These are phyloP conservation scores for Geoglossum glabrum DNA, from an alignment of 495 filamentous ascomycete genomes.

Conservation along the genomic window DNA sequence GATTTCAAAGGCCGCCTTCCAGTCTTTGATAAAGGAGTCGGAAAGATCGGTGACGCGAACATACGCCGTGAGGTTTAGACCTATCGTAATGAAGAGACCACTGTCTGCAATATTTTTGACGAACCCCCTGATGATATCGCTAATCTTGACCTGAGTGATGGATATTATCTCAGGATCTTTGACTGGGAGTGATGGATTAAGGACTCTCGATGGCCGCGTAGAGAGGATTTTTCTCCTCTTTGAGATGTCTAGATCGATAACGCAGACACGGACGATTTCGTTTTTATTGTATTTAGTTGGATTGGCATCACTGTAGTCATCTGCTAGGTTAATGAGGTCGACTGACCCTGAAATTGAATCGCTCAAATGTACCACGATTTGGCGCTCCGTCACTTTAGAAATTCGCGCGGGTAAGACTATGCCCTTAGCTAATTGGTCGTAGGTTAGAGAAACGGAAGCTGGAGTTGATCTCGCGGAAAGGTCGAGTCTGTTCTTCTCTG, in stretches of 20 bases:
- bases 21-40: conserved; percentile 80
- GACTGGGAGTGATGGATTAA: conserved; percentile 69
- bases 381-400: conserved; percentile 66
- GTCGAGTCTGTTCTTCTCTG: conserved; percentile 54
- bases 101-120: conserved; percentile 70
- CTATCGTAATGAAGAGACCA: conserved; percentile 66
- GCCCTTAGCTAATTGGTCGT: conserved; percentile 47
- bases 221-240: conserved; percentile 74
- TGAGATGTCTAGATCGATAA: conserved; percentile 55
- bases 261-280: conserved; percentile 64
- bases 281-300: conserved; percentile 53
- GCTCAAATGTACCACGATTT: conserved; percentile 68
- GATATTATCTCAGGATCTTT: conserved; percentile 60
- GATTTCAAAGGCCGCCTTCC: conserved; percentile 71
- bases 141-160: conserved; percentile 46
- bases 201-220: conserved; percentile 62
- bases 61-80: conserved; percentile 59
- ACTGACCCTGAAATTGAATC: conserved; percentile 54
- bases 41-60: conserved; percentile 74
- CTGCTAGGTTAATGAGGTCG: conserved; percentile 55
- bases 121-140: conserved; percentile 74
- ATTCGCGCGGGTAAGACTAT: conserved; percentile 68
- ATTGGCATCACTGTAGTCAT: conserved; percentile 62
- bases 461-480: conserved; percentile 46
- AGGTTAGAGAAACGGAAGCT: conserved; percentile 33